These are phyloP conservation scores for Blastobotrys aristatus DNA, from an alignment of 1,139 yeast species.

Conservation along the genomic window DNA sequence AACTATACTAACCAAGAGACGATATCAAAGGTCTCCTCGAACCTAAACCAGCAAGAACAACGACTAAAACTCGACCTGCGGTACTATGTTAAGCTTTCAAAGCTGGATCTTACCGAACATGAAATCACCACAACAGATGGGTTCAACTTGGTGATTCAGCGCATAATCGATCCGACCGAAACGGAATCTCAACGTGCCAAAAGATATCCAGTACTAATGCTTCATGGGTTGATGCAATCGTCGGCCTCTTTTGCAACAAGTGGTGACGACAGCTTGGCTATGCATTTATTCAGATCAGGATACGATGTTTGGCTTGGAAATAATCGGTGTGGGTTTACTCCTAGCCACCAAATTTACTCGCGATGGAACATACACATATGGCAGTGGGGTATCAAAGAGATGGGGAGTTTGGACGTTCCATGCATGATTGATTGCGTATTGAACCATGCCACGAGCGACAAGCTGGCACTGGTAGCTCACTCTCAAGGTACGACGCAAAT, in stretches of 20 bases:
- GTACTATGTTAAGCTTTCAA: conserved; percentile 61
- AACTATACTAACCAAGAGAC: conserved; percentile 1
- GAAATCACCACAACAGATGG: conserved; percentile 76
- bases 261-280: conserved; percentile 73
- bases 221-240: conserved; percentile 85
- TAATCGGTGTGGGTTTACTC: conserved; percentile 78
- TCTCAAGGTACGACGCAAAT: conserved; percentile 93
- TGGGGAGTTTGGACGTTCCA: conserved; percentile 75
- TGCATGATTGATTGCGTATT: conserved; percentile 62
- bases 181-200: conserved; percentile 27
- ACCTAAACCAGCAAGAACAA: conserved; percentile 27
- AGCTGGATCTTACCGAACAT: conserved; percentile 54
- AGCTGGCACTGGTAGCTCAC: conserved; percentile 68
- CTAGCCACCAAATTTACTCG: conserved; percentile 48
- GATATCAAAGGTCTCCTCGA: background rate
- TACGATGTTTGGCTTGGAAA: conserved; percentile 95
- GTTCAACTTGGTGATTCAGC: conserved; percentile 58
- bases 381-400: conserved; percentile 81
- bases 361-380: conserved; percentile 46
- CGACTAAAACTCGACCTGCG: conserved; percentile 46
- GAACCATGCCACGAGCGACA: conserved; percentile 37
- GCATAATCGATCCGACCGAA: conserved; percentile 50
- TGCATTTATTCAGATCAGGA: conserved; percentile 54
- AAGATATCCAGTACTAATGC: conserved; percentile 56
- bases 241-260: conserved; percentile 79